phyloP scores from a whole-genome alignment of 495 filamentous ascomycete species.

The Parathielavia hyrcaniae region DNA sequence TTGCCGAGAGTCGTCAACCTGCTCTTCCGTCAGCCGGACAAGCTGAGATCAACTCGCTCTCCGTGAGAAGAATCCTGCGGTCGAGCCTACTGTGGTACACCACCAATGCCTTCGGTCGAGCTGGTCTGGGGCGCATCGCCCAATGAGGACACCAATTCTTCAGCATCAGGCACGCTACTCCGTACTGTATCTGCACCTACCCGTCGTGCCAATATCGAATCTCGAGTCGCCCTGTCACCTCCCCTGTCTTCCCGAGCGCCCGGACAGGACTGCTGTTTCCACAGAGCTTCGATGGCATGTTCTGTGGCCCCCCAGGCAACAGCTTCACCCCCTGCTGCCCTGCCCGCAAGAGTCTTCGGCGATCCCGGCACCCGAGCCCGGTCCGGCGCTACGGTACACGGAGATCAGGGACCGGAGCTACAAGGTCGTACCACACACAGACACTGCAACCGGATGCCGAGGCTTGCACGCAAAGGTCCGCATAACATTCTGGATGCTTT shows the following conservation, averaged over 20 bases:
- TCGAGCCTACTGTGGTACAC: too few relatives aligned
- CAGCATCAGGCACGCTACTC: not conserved
- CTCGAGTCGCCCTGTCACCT: constrained; percentile 8
- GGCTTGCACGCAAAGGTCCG: constrained; percentile 14
- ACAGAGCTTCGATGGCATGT: constrained; percentile 38
- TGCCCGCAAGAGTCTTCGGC: constrained; percentile 18
- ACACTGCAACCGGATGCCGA: constrained; percentile 1
- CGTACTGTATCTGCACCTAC: not conserved
- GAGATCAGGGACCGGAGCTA: too few relatives aligned
- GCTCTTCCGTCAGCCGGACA: too few relatives aligned
- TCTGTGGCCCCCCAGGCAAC: constrained; percentile 27
- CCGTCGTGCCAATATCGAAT: constrained; percentile 9
- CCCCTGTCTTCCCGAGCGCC: constrained; percentile 18
- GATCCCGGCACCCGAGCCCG: constrained; percentile 19
- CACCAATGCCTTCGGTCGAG: not conserved
- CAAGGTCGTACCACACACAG: not conserved
- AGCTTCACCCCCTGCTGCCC: not conserved
- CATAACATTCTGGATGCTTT: constrained; percentile 40
- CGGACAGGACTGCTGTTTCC: constrained; percentile 30
- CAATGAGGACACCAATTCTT: not conserved
- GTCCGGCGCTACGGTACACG: not conserved
- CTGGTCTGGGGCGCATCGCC: constrained; percentile 17
- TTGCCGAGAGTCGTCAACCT: not conserved
- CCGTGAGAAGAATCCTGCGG: too few relatives aligned
- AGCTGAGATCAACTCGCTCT: too few relatives aligned